Evolutionary conservation across 768 basidiomycete species (phyloP).

Genomic region (Glaciozyma antarctica): DNA sequence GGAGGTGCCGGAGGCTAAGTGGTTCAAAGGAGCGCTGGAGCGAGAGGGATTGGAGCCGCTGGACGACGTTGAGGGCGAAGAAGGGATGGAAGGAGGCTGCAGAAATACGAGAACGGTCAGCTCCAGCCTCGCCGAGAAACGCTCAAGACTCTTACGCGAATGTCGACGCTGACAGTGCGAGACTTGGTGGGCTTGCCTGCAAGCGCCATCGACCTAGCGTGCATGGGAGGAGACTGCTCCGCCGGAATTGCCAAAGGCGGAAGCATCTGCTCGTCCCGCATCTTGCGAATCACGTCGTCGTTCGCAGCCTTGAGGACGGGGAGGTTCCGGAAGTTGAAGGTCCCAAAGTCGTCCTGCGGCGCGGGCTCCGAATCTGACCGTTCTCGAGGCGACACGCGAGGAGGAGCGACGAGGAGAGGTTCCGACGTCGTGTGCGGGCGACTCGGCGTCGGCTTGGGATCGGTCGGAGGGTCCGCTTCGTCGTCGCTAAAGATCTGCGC

Average conservation of each 20-base stretch:
- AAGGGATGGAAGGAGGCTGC: conserved; percentile 19
- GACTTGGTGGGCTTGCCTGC: conserved; percentile 6
- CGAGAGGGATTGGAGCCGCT: conserved; percentile 9
- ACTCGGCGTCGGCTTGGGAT: conserved; percentile 34
- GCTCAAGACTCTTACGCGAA: conserved; percentile 1
- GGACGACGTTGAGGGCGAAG: conserved; percentile 15
- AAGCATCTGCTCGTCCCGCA: conserved; percentile 79
- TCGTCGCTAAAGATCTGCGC: conserved; percentile 77
- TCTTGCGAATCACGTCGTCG: conserved; percentile 92
- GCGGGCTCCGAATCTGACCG: conserved; percentile 18
- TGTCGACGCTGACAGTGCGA: conserved; percentile 15
- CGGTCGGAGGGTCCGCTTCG: conserved; percentile 26
- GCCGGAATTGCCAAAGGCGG: conserved; percentile 40
- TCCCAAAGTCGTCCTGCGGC: conserved; percentile 68
- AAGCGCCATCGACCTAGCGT: conserved; percentile 25
- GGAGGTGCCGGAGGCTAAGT: not conserved
- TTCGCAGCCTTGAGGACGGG: conserved; percentile 94
- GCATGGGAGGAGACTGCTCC: conserved; percentile 15
- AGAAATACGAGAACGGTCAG: not conserved
- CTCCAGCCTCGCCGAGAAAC: not conserved
- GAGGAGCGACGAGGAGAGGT: conserved; percentile 31
- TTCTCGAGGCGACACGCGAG: conserved; percentile 6
- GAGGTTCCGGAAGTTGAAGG: conserved; percentile 96
- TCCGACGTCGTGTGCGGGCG: conserved; percentile 44
- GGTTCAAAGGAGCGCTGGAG: conserved; percentile 55